Evolutionary conservation across 352 stramenopile genomes (phyloP).

Genomic region (Phytophthora agathidicida): DNA sequence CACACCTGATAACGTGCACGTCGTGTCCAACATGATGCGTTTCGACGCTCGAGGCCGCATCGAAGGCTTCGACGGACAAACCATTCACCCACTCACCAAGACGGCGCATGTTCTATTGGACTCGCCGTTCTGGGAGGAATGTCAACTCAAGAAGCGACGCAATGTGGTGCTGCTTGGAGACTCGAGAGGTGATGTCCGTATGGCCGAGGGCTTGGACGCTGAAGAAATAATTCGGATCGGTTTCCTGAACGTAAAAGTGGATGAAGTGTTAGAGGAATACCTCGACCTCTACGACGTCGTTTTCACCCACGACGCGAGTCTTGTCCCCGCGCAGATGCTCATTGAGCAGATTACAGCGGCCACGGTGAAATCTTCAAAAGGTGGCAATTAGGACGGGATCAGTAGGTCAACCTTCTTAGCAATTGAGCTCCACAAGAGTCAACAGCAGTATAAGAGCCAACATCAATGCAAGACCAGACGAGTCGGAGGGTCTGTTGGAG

Average conservation of each 20-base stretch:
- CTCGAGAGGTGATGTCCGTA: slow-evolving; percentile 61
- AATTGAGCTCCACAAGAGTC: no score
- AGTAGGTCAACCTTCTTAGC: no score
- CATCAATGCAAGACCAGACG: no score
- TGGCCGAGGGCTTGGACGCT: slow-evolving; percentile 60
- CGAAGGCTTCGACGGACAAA: slow-evolving; percentile 58
- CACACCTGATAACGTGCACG: slow-evolving; percentile 61
- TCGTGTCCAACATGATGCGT: slow-evolving; percentile 82
- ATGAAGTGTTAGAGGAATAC: slow-evolving; percentile 70
- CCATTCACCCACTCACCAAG: slow-evolving; percentile 85
- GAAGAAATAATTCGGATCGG: slow-evolving; percentile 72
- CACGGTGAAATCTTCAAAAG: no score
- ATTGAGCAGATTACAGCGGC: slow-evolving; percentile 44
- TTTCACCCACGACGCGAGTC: slow-evolving; percentile 67
- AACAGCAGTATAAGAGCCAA: no score
- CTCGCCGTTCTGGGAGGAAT: slow-evolving; percentile 62
- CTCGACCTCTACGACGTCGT: slow-evolving; percentile 69
- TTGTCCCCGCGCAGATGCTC: slow-evolving; percentile 52
- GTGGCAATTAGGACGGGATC: no score
- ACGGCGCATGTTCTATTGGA: slow-evolving; percentile 66
- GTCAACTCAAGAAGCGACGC: slow-evolving; percentile 48
- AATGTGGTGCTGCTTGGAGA: slow-evolving; percentile 78
- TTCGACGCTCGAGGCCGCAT: slow-evolving; percentile 53
- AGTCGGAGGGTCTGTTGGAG: no score
- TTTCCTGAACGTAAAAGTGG: slow-evolving; percentile 72